Evolutionary conservation across 192 early-diverging fungal genomes (phyloP).

Genomic region (Haplosporangium gracile): DNA sequence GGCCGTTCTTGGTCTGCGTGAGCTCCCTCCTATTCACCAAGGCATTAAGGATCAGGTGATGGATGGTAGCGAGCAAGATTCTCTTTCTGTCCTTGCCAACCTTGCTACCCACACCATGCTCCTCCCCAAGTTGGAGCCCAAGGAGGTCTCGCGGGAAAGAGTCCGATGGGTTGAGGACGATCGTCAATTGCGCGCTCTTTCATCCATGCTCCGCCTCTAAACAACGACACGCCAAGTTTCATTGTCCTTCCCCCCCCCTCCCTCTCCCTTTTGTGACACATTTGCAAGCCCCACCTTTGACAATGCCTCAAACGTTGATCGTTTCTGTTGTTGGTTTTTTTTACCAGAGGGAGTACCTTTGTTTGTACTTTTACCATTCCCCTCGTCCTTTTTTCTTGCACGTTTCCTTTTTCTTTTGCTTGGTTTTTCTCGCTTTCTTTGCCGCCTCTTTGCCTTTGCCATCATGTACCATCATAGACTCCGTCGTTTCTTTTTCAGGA

Average conservation of each 20-base stretch:
- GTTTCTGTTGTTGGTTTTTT: not conserved
- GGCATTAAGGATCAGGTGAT: slow-evolving; percentile 3
- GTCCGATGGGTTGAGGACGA: slow-evolving; percentile 54
- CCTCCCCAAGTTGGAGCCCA: slow-evolving; percentile 52
- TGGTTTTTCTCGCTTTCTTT: not conserved
- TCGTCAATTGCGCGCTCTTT: slow-evolving; percentile 54
- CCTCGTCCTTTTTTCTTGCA: slow-evolving; percentile 7
- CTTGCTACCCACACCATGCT: slow-evolving; percentile 45
- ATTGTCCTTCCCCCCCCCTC: no score
- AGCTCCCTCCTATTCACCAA: slow-evolving; percentile 35
- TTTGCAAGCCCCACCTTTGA: slow-evolving; percentile 5
- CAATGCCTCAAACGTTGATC: slow-evolving; percentile 19
- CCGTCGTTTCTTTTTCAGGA: not conserved
- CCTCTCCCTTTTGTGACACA: not conserved
- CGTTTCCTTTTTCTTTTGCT: not conserved
- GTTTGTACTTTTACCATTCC: slow-evolving; percentile 15
- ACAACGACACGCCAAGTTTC: not conserved
- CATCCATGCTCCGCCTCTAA: slow-evolving; percentile 54
- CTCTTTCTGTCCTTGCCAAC: slow-evolving; percentile 49
- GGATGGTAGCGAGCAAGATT: slow-evolving; percentile 30
- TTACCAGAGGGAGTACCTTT: not conserved
- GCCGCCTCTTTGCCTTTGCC: not conserved
- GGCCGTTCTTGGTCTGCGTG: slow-evolving; percentile 29
- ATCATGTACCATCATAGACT: slow-evolving; percentile 1
- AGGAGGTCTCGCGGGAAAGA: slow-evolving; percentile 45